Evolutionary conservation across 192 early-diverging fungal genomes (phyloP), one percentile per base, ranked within the genome.

Genomic region (Geranomyces michiganensis): DNA sequence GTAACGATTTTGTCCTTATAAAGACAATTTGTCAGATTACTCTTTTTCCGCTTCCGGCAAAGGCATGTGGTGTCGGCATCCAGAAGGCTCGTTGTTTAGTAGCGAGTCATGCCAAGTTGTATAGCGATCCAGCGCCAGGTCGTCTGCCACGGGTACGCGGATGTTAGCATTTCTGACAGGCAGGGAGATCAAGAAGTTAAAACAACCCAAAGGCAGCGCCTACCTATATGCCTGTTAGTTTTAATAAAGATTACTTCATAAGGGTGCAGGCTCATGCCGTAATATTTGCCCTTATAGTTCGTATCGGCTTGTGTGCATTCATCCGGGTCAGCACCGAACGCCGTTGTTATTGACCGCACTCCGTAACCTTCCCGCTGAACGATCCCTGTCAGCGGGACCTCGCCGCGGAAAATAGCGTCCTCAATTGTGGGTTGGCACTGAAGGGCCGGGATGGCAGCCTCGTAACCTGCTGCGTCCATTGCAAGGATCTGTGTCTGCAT

Each of bases 231-330:
- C n/a, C n/a, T n/a, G n/a, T 64, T 64, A 21, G 21, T 64, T 30
- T 64, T 64, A 7, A 64, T 43, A 29, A 64, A 64, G 3, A 64
- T 29, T 12, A 43, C 12, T n/a, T 64, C 62, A 21, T 64, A 64
- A 19, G 44, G 33, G 30, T 64, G 62, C 3, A 64, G 41, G n/a
- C 4, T 27, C 10, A 36, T 36, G 1, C 58, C 62, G 62, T 45
- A 43, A 29, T 64, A 64, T 21, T 3, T 14, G 32, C 30, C 43
- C 10, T 19, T 5, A 21, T 45, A 64, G 21, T 43, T 33, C 3
- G 44, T 5, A 43, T 64, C 62, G 2, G 9, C 43, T 1, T 64
- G 36, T 3, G 1, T 1, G 43, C 62, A 64, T 22, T 3, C 62
- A 10, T n/a, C 10, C 33, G 62, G 21, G 44, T 41, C 58, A 17